phyloP scores from a whole-genome alignment of 768 basidiomycete genomes.

The Trametes coccinea region DNA sequence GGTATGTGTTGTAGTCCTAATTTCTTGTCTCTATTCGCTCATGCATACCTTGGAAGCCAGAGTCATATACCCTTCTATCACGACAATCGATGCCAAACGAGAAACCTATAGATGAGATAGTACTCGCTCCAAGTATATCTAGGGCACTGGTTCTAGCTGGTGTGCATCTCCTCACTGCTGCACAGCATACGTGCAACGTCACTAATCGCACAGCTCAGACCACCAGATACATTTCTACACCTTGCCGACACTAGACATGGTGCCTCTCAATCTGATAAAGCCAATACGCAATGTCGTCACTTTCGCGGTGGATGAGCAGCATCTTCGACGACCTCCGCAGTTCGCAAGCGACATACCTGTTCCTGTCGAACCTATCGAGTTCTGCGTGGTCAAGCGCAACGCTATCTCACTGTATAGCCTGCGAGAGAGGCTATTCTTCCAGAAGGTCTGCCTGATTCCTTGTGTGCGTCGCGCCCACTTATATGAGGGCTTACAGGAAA shows the following conservation, averaged over 20 bases:
- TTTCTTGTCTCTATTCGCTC: too few relatives aligned
- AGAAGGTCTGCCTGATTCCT: conserved; percentile 47
- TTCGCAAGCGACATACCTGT: conserved; percentile 39
- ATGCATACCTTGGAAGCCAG: conserved; percentile 21
- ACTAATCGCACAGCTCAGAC: conserved; percentile 35
- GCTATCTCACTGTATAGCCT: conserved; percentile 64
- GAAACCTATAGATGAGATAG: conserved; percentile 79
- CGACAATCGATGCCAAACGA: conserved; percentile 68
- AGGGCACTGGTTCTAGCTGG: conserved; percentile 78
- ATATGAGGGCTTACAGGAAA: conserved; percentile 50
- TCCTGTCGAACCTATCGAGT: conserved; percentile 56
- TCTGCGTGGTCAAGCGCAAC: conserved; percentile 71
- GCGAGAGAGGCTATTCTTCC: conserved; percentile 61
- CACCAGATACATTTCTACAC: conserved; percentile 76
- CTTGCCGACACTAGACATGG: conserved; percentile 76
- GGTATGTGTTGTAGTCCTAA: conserved; percentile 34
- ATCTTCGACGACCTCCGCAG: conserved; percentile 53
- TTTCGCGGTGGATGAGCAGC: conserved; percentile 81
- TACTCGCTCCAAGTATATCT: conserved; percentile 73
- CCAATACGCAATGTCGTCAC: conserved; percentile 80
- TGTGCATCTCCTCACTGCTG: conserved; percentile 29
- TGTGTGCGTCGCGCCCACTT: background rate
- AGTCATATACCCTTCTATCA: conserved; percentile 28
- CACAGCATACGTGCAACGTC: background rate
- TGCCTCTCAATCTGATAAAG: conserved; percentile 58